Evolutionary conservation across 495 filamentous ascomycete genomes (phyloP), one percentile per base, ranked within the genome.

Genomic region (Xylaria palmicola): DNA sequence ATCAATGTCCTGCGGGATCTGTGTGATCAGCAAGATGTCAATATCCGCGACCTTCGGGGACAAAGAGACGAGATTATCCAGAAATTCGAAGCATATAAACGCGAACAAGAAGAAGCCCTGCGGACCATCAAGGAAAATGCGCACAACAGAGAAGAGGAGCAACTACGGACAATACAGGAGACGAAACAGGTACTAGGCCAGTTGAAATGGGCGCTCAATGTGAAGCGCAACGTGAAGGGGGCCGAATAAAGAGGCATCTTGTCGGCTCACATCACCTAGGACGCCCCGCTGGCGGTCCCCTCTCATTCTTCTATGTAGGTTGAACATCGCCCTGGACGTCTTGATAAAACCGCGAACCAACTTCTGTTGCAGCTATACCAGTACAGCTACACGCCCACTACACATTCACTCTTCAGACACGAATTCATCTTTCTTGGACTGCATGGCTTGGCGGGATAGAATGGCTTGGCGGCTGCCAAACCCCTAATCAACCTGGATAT

Each of bases 1-100:
- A 83, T 82, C 60, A 73, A 68, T 50, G 74, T 71, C 45, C 74
- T 91, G 32, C 79, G 88, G 50, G 78, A 83, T 49, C 71, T 91
- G 30, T 84, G 85, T 65, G 87, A 90, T 52, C 86, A 91, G 71
- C 86, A 90, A 73, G 82, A 86, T 51, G 81, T 80, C 37, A 86
- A 89, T 58, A 79, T 89, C n/a, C 79, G 83, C 39, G 75, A 80
- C 47, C 74, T 86, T 40, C 71, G 77, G 62, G 75, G 79, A 34
- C 79, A 82, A 32, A 90, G 91, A 65, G 83, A 88, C 10, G 81
- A 78, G 13, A 78, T 90, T 17, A 70, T 75, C 22, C 71, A 62
- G 24, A 72, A 77, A 45, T 88, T 88, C 68, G 82, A 87, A 55
- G 69, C 76, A 13, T 91, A 91, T 68, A 89, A 87, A 69, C 69